A percentile compares a stretch with the other conserved stretches of the same genome.
Conservation (phyloP, 306 rosid genomes). For the Quercus gilva region DNA sequence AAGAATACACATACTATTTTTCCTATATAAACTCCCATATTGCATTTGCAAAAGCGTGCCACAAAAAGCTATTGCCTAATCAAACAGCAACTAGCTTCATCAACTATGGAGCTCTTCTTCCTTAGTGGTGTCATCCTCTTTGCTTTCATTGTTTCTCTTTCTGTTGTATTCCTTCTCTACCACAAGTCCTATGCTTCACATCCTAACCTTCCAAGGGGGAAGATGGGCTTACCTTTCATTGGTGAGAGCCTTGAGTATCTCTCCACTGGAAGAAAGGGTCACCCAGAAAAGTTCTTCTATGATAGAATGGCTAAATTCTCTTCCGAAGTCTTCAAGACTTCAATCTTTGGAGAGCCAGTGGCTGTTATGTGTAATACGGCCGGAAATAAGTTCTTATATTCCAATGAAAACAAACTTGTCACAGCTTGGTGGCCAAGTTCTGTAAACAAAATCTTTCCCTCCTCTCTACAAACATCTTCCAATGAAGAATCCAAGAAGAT, state of each 20-base stretch:
- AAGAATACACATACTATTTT: too few relatives aligned
- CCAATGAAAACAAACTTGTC: slow-evolving; percentile 5
- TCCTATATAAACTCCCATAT: too few relatives aligned
- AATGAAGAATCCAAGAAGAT: slow-evolving; percentile 1
- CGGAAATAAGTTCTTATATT: slow-evolving; percentile 1
- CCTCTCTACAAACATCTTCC: neutral
- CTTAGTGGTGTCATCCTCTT: neutral
- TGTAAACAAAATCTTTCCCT: slow-evolving; percentile 10
- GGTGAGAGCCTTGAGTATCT: slow-evolving; percentile 5
- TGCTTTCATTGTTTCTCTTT: neutral
- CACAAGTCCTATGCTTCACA: neutral
- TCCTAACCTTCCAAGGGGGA: neutral
- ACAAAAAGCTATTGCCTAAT: too few relatives aligned
- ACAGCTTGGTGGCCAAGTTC: slow-evolving; percentile 18
- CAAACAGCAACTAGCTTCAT: too few relatives aligned
- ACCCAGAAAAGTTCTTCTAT: slow-evolving; percentile 4
- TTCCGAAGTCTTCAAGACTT: slow-evolving; percentile 3
- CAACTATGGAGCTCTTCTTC: neutral
- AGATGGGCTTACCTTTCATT: neutral
- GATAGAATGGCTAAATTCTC: neutral
- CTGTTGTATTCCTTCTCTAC: slow-evolving; percentile 3
- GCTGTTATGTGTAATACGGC: neutral
- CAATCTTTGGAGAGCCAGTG: slow-evolving; percentile 1
- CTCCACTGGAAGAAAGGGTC: neutral
- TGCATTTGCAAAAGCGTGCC: too few relatives aligned